Conservation (phyloP, 208 protist species). For the Leishmania martiniquensis region DNA sequence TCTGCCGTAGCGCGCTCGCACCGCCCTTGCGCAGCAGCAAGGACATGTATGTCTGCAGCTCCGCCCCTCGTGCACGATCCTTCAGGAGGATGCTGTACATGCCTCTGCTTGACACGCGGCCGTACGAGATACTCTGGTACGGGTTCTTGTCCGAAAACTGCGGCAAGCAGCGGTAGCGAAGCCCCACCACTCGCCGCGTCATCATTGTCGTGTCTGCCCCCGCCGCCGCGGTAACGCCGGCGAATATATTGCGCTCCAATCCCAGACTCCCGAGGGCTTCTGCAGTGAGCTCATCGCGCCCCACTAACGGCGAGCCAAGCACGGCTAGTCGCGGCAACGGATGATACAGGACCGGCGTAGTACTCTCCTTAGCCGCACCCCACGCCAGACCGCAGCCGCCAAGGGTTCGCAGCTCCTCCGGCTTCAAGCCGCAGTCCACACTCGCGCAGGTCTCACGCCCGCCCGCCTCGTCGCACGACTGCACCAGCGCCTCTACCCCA, state of each 20-base stretch:
- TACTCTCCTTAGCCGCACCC: background rate
- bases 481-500: conserved; percentile 6
- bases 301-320: conserved; percentile 44
- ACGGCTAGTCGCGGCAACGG: conserved; percentile 45
- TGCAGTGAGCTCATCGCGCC: conserved; percentile 35
- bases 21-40: conserved; percentile 37
- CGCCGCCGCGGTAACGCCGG: conserved; percentile 1
- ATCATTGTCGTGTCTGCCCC: background rate
- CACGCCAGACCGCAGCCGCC: conserved; percentile 1
- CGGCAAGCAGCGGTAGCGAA: conserved; percentile 28
- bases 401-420: conserved; percentile 9
- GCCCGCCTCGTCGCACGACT: background rate
- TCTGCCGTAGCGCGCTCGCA: background rate
- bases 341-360: conserved; percentile 35
- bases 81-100: conserved; percentile 27
- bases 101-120: conserved; percentile 26
- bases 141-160: conserved; percentile 19
- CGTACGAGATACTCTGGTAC: conserved; percentile 48
- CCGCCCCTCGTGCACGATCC: conserved; percentile 9
- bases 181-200: conserved; percentile 10
- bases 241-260: conserved; percentile 19
- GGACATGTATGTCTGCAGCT: conserved; percentile 42
- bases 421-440: conserved; percentile 1
- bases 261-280: conserved; percentile 16
- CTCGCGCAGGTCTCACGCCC: background rate